Evolutionary conservation across 2,329 filamentous ascomycete genomes (phyloP), one percentile per base, ranked within the genome.

Genomic region (Phialocephala sp.): DNA sequence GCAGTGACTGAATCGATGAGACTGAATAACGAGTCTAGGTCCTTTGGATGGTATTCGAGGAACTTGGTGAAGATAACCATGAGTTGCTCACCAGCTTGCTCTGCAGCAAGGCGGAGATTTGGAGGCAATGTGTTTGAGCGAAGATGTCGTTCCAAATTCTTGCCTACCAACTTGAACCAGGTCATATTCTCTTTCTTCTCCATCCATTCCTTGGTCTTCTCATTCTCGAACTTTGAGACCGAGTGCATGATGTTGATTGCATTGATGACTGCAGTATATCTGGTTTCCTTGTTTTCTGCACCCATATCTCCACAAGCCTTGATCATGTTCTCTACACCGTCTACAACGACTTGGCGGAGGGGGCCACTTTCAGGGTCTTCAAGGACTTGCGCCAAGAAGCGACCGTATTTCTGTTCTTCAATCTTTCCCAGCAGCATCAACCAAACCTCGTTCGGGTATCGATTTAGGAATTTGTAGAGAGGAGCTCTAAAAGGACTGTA

Each of bases 401-500:
- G 89, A 2, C 96, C 95, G 73, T 96, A 97, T 66, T 89, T 91
- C 73, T 94, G 86, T 59, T 98, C 92, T 66, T 92, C 91, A 62
- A 98, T 82, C 73, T 90, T 92, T 27, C 86, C 85, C n/a, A 90
- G 83, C 69, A 98, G 89, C 73, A 93, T 90, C 0, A 84, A 80
- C 90, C 93, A 96, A 5, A 94, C 88, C 74, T 99, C 94, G 69
- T 91, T 91, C 0, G 95, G 89, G 75, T 98, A 99, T 66, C 93
- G 88, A 77, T 97, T 97, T 68, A 99, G 85, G 76, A 97, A 99
- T 75, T 93, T 92, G 77, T 97, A 93, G 22, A 99, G 85, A 0
- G 95, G 94, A 65, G 89, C 87, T 54, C 96, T 87, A 83, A 99
- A 98, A 0, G 94, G 94, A 73, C 94, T 98, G 72, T 92, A 90